Conservation (phyloP, 2,329 filamentous ascomycete genomes). For the Orbilia blumenaviensis region DNA sequence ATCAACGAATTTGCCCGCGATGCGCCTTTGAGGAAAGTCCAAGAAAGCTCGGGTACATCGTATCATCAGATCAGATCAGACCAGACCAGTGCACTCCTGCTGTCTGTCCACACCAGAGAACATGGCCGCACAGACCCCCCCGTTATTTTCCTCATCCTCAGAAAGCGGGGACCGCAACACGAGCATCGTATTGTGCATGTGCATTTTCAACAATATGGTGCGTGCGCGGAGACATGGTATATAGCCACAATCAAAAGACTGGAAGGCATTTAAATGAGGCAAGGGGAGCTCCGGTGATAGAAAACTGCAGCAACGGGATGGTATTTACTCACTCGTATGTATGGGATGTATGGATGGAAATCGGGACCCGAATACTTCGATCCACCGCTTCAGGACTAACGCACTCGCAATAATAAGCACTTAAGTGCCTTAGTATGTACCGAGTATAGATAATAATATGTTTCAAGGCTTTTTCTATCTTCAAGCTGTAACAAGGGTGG, state of each 20-base stretch:
- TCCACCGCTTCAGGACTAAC: too few species aligned
- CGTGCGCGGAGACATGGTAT: background rate
- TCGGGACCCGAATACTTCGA: too few species aligned
- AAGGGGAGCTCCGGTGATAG: too few species aligned
- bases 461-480: background rate
- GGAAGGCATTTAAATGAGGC: constrained; percentile 19
- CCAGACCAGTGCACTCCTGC: too few species aligned
- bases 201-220: too few species aligned
- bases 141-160: constrained; percentile 2
- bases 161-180: background rate
- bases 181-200: background rate
- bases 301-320: too few species aligned
- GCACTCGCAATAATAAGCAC: too few species aligned
- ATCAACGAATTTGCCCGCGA: background rate
- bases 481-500: too few species aligned
- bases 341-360: too few species aligned
- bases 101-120: background rate
- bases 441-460: too few species aligned
- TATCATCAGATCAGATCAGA: background rate
- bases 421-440: too few species aligned
- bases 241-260: too few species aligned
- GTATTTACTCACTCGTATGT: background rate
- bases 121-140: constrained; percentile 30
- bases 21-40: constrained; percentile 44
- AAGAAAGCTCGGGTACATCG: constrained; percentile 18